Percentiles rank a stretch among this genome's conserved stretches.
These are phyloP conservation scores for Eucalyptus rudis DNA, from an alignment of 345 rosid species.

Conservation along the genomic window DNA sequence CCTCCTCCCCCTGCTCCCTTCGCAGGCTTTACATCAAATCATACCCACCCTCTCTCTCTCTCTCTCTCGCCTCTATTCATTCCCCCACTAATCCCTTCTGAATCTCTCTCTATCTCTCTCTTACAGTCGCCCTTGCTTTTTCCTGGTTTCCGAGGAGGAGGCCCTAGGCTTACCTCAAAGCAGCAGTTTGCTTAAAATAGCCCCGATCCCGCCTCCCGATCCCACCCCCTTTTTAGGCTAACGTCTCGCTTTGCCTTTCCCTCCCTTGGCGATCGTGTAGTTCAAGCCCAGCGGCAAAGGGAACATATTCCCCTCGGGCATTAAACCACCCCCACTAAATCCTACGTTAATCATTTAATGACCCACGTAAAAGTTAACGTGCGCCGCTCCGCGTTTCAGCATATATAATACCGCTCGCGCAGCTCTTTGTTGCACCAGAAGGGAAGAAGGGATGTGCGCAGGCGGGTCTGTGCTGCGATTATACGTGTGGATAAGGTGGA, in stretches of 20 bases:
- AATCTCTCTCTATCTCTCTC: not conserved
- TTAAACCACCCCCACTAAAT: not conserved
- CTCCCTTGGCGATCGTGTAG: not conserved
- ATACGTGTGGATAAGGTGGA: not conserved
- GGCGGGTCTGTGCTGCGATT: not conserved
- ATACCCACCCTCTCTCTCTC: not conserved
- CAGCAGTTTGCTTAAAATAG: not conserved
- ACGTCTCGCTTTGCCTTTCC: not conserved
- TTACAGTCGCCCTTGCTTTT: not conserved
- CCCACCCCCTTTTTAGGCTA: not conserved
- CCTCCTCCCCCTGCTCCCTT: not conserved
- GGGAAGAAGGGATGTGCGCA: not conserved
- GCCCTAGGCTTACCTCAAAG: not conserved
- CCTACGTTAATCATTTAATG: not conserved
- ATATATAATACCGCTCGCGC: not conserved
- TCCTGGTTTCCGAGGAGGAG: not conserved
- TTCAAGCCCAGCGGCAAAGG: not conserved
- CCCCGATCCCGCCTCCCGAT: not conserved
- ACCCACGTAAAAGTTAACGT: not conserved
- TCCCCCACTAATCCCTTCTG: not conserved
- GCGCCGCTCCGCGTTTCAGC: not conserved
- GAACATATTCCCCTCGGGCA: not conserved
- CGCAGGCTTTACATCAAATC: slow-evolving; percentile 39
- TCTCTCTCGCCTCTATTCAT: not conserved
- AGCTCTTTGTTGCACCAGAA: not conserved